Percentiles rank a stretch among this genome's conserved stretches.
phyloP scores from a whole-genome alignment of 139 green algal genomes.

The Chlamydomonas applanata region DNA sequence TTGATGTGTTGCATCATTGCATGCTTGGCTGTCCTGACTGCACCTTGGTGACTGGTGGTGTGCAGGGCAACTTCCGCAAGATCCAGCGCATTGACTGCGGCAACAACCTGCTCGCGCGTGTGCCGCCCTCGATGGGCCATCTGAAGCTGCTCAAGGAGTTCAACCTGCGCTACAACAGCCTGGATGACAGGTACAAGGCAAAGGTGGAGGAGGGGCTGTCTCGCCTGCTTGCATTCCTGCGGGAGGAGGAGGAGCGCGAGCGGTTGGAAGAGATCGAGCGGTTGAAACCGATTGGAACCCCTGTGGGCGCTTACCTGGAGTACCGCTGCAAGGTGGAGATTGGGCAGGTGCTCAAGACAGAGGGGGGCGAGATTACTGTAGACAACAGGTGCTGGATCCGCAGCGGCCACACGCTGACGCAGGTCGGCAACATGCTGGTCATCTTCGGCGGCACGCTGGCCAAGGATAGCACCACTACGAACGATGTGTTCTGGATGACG shows the following conservation, averaged over 20 bases:
- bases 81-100: constrained; percentile 66
- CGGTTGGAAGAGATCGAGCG: constrained; percentile 82
- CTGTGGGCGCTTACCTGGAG: constrained; percentile 53
- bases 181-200: constrained; percentile 65
- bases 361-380: constrained; percentile 40
- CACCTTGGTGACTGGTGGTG: no score
- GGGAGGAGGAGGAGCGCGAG: constrained; percentile 83
- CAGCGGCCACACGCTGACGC: constrained; percentile 62
- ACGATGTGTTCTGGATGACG: constrained; percentile 77
- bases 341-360: constrained; percentile 47
- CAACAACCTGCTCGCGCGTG: constrained; percentile 68
- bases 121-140: constrained; percentile 74
- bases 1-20: no score
- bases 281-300: constrained; percentile 76
- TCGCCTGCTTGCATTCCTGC: constrained; percentile 72
- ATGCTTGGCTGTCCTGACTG: no score
- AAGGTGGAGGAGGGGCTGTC: constrained; percentile 76
- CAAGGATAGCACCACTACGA: constrained; percentile 57
- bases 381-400: constrained; percentile 69
- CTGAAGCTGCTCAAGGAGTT: constrained; percentile 77
- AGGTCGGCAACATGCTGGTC: constrained; percentile 61
- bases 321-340: constrained; percentile 62
- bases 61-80: constrained; percentile 53
- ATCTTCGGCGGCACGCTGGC: constrained; percentile 74
- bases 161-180: constrained; percentile 80